Evolutionary conservation across 306 rosid genomes (phyloP).

Genomic region (Inga laurina): DNA sequence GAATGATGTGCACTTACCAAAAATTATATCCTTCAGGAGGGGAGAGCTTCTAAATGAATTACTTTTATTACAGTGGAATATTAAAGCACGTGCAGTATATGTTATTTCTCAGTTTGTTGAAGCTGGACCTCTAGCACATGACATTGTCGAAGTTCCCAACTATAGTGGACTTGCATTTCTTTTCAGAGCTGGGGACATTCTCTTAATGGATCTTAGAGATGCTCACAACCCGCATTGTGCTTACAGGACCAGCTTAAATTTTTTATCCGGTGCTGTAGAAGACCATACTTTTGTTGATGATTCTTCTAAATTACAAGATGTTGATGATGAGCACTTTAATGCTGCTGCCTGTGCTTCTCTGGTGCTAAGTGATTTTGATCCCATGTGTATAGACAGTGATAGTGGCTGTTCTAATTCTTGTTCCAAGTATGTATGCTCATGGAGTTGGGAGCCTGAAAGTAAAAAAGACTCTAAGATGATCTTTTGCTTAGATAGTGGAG

Average conservation of each 20-base stretch:
- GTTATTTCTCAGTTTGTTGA: conserved; percentile 67
- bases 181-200: conserved; percentile 87
- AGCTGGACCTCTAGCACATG: conserved; percentile 73
- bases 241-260: conserved; percentile 62
- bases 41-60: conserved; percentile 64
- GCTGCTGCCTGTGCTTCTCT: conserved; percentile 93
- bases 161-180: conserved; percentile 75
- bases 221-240: conserved; percentile 62
- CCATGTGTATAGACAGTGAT: conserved; percentile 91
- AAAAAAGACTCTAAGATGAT: conserved; percentile 67
- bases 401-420: conserved; percentile 49
- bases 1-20: conserved; percentile 22
- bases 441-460: conserved; percentile 89
- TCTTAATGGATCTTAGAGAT: conserved; percentile 90
- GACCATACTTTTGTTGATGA: conserved; percentile 77
- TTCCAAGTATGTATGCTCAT: conserved; percentile 70
- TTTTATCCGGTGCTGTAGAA: conserved; percentile 61
- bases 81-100: conserved; percentile 53
- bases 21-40: conserved; percentile 54
- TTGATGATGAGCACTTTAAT: conserved; percentile 83
- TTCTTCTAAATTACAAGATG: conserved; percentile 72
- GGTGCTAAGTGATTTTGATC: conserved; percentile 81
- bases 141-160: conserved; percentile 85
- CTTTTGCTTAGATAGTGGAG: conserved; percentile 79
- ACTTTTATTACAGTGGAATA: conserved; percentile 76